A percentile compares a stretch with the other conserved stretches of the same genome.
phyloP scores from a whole-genome alignment of 495 filamentous ascomycete species.

The Lineolata rhizophorae region DNA sequence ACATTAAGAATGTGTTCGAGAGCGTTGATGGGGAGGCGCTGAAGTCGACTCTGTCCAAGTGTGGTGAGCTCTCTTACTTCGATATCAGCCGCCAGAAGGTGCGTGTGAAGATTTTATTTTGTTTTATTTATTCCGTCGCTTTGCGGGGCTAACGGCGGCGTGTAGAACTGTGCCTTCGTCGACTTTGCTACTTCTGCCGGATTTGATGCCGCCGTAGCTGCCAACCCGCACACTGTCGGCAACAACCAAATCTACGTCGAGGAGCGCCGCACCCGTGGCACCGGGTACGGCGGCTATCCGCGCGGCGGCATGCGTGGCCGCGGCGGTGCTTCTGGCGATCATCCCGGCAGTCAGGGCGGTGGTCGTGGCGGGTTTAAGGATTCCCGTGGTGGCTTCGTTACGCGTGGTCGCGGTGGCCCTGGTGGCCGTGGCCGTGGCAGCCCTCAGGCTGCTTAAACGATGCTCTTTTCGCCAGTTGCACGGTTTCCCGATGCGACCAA shows the following conservation, averaged over 20 bases:
- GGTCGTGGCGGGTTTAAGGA: slow-evolving; percentile 7
- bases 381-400: slow-evolving; percentile 9
- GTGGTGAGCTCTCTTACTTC: slow-evolving; percentile 64
- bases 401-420: slow-evolving; percentile 17
- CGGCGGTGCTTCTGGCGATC: slow-evolving; percentile 33
- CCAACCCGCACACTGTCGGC: slow-evolving; percentile 69
- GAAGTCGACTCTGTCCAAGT: slow-evolving; percentile 37
- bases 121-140: slow-evolving; percentile 3
- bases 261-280: slow-evolving; percentile 60
- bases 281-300: slow-evolving; percentile 7
- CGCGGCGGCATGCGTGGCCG: slow-evolving; percentile 23
- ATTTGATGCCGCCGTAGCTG: slow-evolving; percentile 58
- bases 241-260: slow-evolving; percentile 69
- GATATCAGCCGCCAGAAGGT: slow-evolving; percentile 86
- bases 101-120: slow-evolving; percentile 19
- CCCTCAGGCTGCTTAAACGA: slow-evolving; percentile 15
- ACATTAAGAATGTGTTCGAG: slow-evolving; percentile 84
- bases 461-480: too few relatives aligned
- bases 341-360: slow-evolving; percentile 30
- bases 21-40: slow-evolving; percentile 53
- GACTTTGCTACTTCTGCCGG: slow-evolving; percentile 65
- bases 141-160: too few relatives aligned
- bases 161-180: slow-evolving; percentile 85
- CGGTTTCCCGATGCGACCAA: too few relatives aligned
- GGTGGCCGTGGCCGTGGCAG: slow-evolving; percentile 33